Conservation (phyloP, 2,329 filamentous ascomycete species). For the Sordariomycetes sp. region DNA sequence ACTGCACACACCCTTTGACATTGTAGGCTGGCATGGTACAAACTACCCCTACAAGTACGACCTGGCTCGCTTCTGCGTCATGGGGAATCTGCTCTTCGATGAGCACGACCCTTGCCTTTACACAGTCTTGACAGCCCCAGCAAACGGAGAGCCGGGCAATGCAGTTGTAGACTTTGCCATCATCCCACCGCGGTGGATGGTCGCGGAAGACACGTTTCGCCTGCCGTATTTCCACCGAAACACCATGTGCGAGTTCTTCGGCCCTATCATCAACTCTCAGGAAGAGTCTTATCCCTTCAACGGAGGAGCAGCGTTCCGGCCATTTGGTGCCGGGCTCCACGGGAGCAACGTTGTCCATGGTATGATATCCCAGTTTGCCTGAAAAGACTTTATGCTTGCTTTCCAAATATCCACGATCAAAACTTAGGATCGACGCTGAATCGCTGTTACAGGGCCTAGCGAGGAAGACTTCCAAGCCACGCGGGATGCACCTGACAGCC, state of each 20-base stretch:
- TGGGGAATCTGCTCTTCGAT: slow-evolving; percentile 50
- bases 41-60: slow-evolving; percentile 64
- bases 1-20: slow-evolving; percentile 54
- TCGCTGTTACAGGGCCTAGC: background rate
- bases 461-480: background rate
- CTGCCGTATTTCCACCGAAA: slow-evolving; percentile 59
- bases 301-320: too few relatives aligned
- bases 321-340: too few relatives aligned
- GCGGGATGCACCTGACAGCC: background rate
- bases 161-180: slow-evolving; percentile 56
- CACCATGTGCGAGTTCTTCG: slow-evolving; percentile 47
- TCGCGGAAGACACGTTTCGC: slow-evolving; percentile 51
- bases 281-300: too few relatives aligned
- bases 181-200: slow-evolving; percentile 58
- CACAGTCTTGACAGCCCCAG: slow-evolving; percentile 53
- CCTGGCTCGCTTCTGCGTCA: slow-evolving; percentile 49
- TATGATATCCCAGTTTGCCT: too few relatives aligned
- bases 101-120: slow-evolving; percentile 60
- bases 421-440: too few relatives aligned
- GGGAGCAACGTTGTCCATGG: too few relatives aligned
- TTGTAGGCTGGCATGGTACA: slow-evolving; percentile 60
- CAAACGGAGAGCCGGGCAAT: slow-evolving; percentile 40
- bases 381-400: too few relatives aligned
- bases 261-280: too few relatives aligned
- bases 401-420: too few relatives aligned